Evolutionary conservation across 2,329 filamentous ascomycete genomes (phyloP).

Genomic region (Xylariaceae sp.): DNA sequence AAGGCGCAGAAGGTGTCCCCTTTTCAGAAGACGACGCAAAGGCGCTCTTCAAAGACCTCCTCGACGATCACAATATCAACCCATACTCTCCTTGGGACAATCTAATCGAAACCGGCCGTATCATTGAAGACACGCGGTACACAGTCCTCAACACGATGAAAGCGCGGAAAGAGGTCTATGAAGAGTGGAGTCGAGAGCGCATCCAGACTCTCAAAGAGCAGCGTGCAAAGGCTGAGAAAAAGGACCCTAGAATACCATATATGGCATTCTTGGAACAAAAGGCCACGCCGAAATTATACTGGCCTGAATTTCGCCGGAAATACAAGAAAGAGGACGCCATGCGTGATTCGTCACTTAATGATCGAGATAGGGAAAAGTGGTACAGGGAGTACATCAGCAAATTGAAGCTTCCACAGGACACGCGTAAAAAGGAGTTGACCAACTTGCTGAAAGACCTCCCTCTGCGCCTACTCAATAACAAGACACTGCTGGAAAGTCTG

Average conservation of each 20-base stretch:
- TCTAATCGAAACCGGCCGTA: constrained; percentile 74
- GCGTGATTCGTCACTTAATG: constrained; percentile 67
- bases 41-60: constrained; percentile 78
- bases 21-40: constrained; percentile 74
- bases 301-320: constrained; percentile 94
- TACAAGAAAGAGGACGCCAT: constrained; percentile 78
- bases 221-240: constrained; percentile 73
- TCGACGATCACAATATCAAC: constrained; percentile 78
- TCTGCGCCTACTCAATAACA: constrained; percentile 55
- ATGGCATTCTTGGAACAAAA: constrained; percentile 76
- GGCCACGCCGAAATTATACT: constrained; percentile 90
- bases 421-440: constrained; percentile 68
- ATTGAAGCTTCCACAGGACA: constrained; percentile 62
- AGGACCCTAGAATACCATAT: constrained; percentile 80
- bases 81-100: constrained; percentile 93
- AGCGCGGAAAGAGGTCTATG: constrained; percentile 76
- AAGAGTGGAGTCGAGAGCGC: constrained; percentile 76
- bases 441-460: constrained; percentile 63
- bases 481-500: constrained; percentile 54
- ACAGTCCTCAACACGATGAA: constrained; percentile 80
- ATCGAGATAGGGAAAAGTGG: constrained; percentile 76
- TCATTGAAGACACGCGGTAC: constrained; percentile 85
- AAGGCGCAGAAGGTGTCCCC: constrained; percentile 67
- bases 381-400: constrained; percentile 73
- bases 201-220: constrained; percentile 71